Evolutionary conservation across 352 stramenopile species (phyloP).

Genomic region (Plasmopara viticola): DNA sequence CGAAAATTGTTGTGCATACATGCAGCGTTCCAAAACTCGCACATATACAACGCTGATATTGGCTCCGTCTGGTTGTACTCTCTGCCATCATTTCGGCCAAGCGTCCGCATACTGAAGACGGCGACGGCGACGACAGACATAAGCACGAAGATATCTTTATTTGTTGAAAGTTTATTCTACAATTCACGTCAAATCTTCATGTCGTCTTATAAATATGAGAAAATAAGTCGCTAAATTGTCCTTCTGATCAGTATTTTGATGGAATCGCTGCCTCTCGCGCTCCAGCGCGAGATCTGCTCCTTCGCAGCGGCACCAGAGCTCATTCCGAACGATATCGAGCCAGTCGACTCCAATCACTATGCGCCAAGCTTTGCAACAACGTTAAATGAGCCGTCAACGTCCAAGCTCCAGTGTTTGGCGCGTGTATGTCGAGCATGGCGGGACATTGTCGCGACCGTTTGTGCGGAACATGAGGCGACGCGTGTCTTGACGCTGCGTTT

Average conservation of each 20-base stretch:
- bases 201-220: too few relatives aligned
- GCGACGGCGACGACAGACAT: too few relatives aligned
- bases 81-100: too few relatives aligned
- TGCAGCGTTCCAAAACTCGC: too few relatives aligned
- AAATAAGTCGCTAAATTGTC: too few relatives aligned
- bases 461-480: conserved; percentile 12
- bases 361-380: conserved; percentile 23
- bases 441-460: conserved; percentile 13
- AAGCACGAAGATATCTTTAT: too few relatives aligned
- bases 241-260: conserved; percentile 6
- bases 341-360: background rate
- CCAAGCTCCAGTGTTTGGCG: conserved; percentile 22
- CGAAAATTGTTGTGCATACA: too few relatives aligned
- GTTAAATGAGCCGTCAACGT: conserved; percentile 21
- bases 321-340: conserved; percentile 16
- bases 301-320: conserved; percentile 32
- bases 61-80: too few relatives aligned
- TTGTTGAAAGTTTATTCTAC: too few relatives aligned
- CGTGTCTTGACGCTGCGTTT: conserved; percentile 26
- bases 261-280: conserved; percentile 22
- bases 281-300: conserved; percentile 32
- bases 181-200: too few relatives aligned
- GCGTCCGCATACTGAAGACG: too few relatives aligned
- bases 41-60: too few relatives aligned
- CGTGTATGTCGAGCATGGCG: conserved; percentile 30